Base-by-base conservation (phyloP, 495 filamentous ascomycete species). In the Cryomyces antarcticus region DNA sequence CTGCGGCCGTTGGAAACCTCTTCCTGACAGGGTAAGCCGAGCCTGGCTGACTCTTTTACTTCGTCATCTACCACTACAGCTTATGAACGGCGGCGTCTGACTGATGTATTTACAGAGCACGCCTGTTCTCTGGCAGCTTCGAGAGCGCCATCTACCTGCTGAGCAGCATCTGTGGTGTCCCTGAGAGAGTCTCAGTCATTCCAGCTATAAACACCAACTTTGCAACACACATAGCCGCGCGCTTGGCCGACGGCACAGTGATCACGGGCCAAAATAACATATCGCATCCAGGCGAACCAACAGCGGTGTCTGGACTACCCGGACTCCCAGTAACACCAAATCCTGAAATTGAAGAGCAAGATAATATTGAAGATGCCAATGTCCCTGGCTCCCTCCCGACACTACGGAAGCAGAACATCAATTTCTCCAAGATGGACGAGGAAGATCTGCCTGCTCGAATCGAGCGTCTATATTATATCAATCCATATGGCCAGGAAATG, bases 191-290 rank as follows among this genome's bases (percentile, higher is more conserved):
- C 34, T 67, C 73, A 0, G 82, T 93, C 0, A 73, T 95, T 3
- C 88, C 88, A 0, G 84, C 84, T 17, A 84, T 96, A 53, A 88
- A 93, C 63, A 81, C 76, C 41, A 95, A 93, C 58, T 92, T 93
- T 61, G 78, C 83, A 3, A 80, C 92, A 52, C 88, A 96, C 59
- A 96, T 96, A 56, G 80, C 76, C 12, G 89, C 85, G 3, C 80
- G 78, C 0, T 66, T 95, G 0, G 66, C 62, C 37, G 68, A 95
- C 56, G 80, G 82, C 5, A 77, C 72, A 10, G 61, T 74, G n/a
- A 89, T 96, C 49, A 77, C 78, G 0, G 88, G 88, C 1, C 89
- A 96, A 53, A 93, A 93, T 59, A 76, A 77, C 52, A 96, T 96
- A 55, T 82, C 76, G 7, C 89, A 96, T 54, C 88, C 88, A 2